Conservation (phyloP, 139 green algal genomes). For the Prasinococcaceae sp. region DNA sequence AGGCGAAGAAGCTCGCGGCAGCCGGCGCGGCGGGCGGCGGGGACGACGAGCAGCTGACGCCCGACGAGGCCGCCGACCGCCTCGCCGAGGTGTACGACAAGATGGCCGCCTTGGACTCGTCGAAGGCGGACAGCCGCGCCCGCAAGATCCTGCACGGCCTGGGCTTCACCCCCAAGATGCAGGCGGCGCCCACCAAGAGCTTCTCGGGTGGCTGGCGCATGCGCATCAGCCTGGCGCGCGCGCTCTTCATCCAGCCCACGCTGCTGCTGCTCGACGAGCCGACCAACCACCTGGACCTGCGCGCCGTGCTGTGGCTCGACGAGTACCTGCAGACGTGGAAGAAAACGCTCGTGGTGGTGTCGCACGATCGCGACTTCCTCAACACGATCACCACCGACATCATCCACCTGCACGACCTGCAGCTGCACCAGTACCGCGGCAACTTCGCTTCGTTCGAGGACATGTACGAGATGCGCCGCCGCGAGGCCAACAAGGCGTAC, state of each 20-base stretch:
- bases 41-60: conserved; percentile 10
- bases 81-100: conserved; percentile 86
- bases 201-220: conserved; percentile 93
- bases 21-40: background rate
- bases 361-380: conserved; percentile 96
- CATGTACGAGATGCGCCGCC: conserved; percentile 95
- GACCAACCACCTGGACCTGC: conserved; percentile 96
- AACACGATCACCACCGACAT: conserved; percentile 98
- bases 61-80: conserved; percentile 27
- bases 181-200: conserved; percentile 50
- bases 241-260: conserved; percentile 95
- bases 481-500: conserved; percentile 66
- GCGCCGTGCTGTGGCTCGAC: conserved; percentile 80
- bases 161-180: conserved; percentile 82
- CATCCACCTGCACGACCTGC: conserved; percentile 95
- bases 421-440: conserved; percentile 81
- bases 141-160: conserved; percentile 96
- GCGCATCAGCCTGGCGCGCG: conserved; percentile 93
- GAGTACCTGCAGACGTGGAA: conserved; percentile 91
- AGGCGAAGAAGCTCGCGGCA: background rate
- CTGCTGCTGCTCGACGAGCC: conserved; percentile 96
- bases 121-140: conserved; percentile 73
- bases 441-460: conserved; percentile 93
- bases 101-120: conserved; percentile 61
- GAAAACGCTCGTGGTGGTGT: conserved; percentile 98